A percentile compares a stretch with the other conserved stretches of the same genome.
phyloP scores from a whole-genome alignment of 805 yeast species.

The Wickerhamomyces bisporus region DNA sequence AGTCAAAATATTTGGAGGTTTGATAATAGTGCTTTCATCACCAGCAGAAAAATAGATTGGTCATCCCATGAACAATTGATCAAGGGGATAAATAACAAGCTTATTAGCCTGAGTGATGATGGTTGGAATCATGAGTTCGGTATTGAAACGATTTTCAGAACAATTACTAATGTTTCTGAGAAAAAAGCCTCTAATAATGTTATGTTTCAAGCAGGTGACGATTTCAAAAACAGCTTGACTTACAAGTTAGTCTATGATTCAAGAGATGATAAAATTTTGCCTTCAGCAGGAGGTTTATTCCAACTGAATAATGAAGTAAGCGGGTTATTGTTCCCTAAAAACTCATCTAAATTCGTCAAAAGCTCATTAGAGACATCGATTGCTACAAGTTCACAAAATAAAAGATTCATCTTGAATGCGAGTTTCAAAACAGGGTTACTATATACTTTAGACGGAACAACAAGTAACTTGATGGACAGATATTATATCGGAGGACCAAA shows the following conservation, averaged over 20 bases:
- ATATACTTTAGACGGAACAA: slow-evolving; percentile 29
- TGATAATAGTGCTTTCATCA: slow-evolving; percentile 46
- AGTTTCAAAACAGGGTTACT: slow-evolving; percentile 54
- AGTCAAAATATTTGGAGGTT: slow-evolving; percentile 40
- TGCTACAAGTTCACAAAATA: slow-evolving; percentile 23
- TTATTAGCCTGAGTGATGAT: slow-evolving; percentile 16
- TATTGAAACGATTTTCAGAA: slow-evolving; percentile 40
- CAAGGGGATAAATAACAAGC: slow-evolving; percentile 37
- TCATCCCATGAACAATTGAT: slow-evolving; percentile 49
- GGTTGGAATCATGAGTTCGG: slow-evolving; percentile 45
- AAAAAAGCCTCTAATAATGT: slow-evolving; percentile 45
- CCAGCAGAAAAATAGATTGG: slow-evolving; percentile 47
- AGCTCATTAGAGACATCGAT: slow-evolving; percentile 29
- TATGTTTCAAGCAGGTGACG: slow-evolving; percentile 57
- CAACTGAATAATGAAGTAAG: slow-evolving; percentile 42
- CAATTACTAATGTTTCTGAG: slow-evolving; percentile 35
- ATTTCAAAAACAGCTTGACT: slow-evolving; percentile 50
- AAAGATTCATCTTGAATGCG: slow-evolving; percentile 44
- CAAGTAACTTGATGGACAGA: slow-evolving; percentile 62
- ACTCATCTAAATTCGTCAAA: slow-evolving; percentile 30
- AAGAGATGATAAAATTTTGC: slow-evolving; percentile 36
- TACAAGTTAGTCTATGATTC: slow-evolving; percentile 37
- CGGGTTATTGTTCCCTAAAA: slow-evolving; percentile 19
- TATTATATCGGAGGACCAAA: slow-evolving; percentile 81
- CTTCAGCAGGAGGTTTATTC: slow-evolving; percentile 38